Base-by-base conservation (phyloP, 208 protist species). In the Acanthamoeba lenticulata region DNA sequence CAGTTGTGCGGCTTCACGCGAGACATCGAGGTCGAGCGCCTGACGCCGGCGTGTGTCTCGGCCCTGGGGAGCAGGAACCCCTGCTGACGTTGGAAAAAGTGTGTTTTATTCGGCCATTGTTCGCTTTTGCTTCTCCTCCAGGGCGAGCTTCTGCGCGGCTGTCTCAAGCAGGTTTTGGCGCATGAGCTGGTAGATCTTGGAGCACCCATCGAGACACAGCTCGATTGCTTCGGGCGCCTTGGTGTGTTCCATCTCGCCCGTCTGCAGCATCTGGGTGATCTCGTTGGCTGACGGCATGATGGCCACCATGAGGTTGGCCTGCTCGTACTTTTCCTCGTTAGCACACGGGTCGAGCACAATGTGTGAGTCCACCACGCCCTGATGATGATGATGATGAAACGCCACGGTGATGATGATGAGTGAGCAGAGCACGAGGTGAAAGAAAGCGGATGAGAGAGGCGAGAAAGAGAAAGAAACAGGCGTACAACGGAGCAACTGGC, bases 171-270 rank as follows among this genome's bases (percentile, higher is more conserved):
- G 34, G 92, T 90, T 90, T 32, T 94, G 92, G 3, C 74, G 40
- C 96, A 96, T 96, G 2, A 96, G 67, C 15, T 81, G 69, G 60
- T 96, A 97, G 34, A 97, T 85, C 86, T 97, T 96, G 67, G 94
- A 90, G 55, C 94, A 97, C 67, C 94, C 96, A 67, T 97, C 96
- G 7, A 97, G 90, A 85, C 94, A 95, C n/a, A 97, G 57, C 62
- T 95, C 95, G 24, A 96, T 94, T 2, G 92, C 93, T 57, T 96
- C 95, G 24, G 77, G 36, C 17, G 94, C 49, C 27, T 95, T 94
- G 34, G 45, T 90, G 49, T 96, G 92, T 29, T 85, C 55, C 11
- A 97, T 47, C 86, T 97, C 86, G 77, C 95, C 95, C 52, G 52
- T 88, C 60, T 96, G 96, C 15, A 95, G 47, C 21, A 96, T 42